phyloP scores from a whole-genome alignment of 2,329 filamentous ascomycete genomes.

The Botrytis medusae region DNA sequence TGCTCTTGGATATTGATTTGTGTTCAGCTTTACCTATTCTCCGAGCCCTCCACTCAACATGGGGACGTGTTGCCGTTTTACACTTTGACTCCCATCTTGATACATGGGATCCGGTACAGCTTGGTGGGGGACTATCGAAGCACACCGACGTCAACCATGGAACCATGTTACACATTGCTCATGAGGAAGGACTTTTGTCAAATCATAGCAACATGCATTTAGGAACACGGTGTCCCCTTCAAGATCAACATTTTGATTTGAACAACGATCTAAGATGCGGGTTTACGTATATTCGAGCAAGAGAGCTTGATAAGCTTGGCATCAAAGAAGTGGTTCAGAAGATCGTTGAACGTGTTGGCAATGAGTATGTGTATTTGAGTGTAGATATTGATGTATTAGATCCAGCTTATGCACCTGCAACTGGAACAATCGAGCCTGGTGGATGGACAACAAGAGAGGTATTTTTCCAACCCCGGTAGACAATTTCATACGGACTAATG shows the following conservation, averaged over 20 bases:
- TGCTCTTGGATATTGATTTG: slow-evolving; percentile 1
- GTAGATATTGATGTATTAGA: slow-evolving; percentile 40
- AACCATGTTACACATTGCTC: slow-evolving; percentile 40
- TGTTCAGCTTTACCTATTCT: slow-evolving; percentile 36
- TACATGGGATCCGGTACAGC: slow-evolving; percentile 38
- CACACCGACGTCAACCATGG: slow-evolving; percentile 39
- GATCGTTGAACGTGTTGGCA: slow-evolving; percentile 36
- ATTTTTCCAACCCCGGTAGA: not conserved
- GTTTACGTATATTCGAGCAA: slow-evolving; percentile 36
- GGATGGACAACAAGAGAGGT: slow-evolving; percentile 41
- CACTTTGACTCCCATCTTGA: slow-evolving; percentile 40
- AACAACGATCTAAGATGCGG: slow-evolving; percentile 38
- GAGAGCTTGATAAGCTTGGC: slow-evolving; percentile 36
- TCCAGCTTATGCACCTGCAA: slow-evolving; percentile 38
- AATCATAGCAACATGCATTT: slow-evolving; percentile 39
- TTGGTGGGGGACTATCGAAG: slow-evolving; percentile 36
- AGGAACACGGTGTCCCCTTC: slow-evolving; percentile 34
- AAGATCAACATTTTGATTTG: slow-evolving; percentile 35
- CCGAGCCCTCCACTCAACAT: slow-evolving; percentile 36
- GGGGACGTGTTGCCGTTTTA: slow-evolving; percentile 36
- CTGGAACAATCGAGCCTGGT: slow-evolving; percentile 39
- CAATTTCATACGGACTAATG: not conserved
- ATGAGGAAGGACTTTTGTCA: slow-evolving; percentile 38
- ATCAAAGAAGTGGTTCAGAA: slow-evolving; percentile 33
- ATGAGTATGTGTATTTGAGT: slow-evolving; percentile 38